A percentile compares a stretch with the other conserved stretches of the same genome.
phyloP scores from a whole-genome alignment of 768 basidiomycete species.

The Rhizopogon roseolus region DNA sequence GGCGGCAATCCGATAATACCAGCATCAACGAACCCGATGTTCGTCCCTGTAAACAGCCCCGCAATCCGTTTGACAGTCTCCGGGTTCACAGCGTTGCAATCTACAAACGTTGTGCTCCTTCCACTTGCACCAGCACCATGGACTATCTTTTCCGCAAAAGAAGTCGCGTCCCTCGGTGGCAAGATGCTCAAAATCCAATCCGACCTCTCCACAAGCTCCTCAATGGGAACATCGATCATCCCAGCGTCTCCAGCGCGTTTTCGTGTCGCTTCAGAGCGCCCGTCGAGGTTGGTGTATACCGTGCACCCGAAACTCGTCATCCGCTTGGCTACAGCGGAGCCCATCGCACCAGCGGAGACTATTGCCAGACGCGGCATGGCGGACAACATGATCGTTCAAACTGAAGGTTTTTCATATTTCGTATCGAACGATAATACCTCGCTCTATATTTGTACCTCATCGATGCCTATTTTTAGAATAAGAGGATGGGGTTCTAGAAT shows the following conservation, averaged over 20 bases:
- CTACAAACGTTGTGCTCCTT: constrained; percentile 34
- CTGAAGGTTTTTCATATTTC: background rate
- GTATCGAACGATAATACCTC: background rate
- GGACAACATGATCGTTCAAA: constrained; percentile 10
- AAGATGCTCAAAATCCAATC: constrained; percentile 53
- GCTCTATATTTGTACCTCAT: background rate
- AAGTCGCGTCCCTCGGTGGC: constrained; percentile 48
- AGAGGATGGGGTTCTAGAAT: background rate
- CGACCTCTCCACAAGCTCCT: constrained; percentile 31
- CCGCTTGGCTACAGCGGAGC: constrained; percentile 46
- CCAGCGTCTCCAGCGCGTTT: constrained; percentile 46
- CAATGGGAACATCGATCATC: constrained; percentile 37
- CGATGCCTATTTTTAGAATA: background rate
- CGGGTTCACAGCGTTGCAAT: constrained; percentile 57
- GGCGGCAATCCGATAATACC: constrained; percentile 57
- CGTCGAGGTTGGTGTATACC: constrained; percentile 51
- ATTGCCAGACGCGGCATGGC: constrained; percentile 35
- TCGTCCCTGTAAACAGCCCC: constrained; percentile 33
- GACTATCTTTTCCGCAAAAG: constrained; percentile 33
- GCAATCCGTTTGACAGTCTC: constrained; percentile 45
- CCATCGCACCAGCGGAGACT: constrained; percentile 58
- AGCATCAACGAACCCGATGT: constrained; percentile 48
- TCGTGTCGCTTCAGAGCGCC: constrained; percentile 47
- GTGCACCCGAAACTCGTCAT: constrained; percentile 43
- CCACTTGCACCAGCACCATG: no score